These are phyloP conservation scores for Pseudogymnoascus sp. DNA, from an alignment of 2,329 filamentous ascomycete species.

Conservation along the genomic window DNA sequence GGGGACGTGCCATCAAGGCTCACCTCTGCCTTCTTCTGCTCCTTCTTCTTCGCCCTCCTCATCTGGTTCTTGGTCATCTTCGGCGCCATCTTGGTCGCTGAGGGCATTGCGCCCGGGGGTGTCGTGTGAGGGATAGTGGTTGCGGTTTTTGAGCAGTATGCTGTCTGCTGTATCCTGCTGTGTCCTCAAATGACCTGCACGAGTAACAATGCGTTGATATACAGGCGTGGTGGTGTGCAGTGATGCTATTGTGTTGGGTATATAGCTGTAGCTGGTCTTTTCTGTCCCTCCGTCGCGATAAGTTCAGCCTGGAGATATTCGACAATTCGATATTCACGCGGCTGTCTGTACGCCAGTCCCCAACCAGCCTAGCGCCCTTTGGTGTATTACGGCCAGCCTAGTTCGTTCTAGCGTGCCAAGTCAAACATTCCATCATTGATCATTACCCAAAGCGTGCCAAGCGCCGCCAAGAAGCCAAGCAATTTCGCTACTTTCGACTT, in stretches of 20 bases:
- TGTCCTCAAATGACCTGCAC: neutral
- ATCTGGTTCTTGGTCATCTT: conserved; percentile 85
- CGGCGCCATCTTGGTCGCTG: conserved; percentile 26
- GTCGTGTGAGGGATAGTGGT: neutral
- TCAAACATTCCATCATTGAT: conserved; percentile 5
- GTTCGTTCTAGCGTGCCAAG: conserved; percentile 6
- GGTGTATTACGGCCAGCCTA: neutral
- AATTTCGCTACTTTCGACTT: neutral
- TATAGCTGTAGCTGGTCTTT: neutral
- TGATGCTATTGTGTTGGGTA: neutral
- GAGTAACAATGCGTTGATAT: neutral
- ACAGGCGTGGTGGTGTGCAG: neutral
- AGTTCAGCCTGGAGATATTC: conserved; percentile 2
- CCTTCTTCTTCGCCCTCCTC: conserved; percentile 89
- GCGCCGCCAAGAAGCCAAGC: neutral
- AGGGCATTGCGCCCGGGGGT: conserved; percentile 19
- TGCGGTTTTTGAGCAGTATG: neutral
- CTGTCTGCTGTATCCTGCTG: neutral
- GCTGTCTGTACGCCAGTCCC: neutral
- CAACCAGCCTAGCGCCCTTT: neutral
- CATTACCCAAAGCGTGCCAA: neutral
- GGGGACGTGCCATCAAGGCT: conserved; percentile 14
- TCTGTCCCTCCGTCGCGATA: neutral
- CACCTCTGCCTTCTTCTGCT: conserved; percentile 65
- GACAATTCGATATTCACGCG: conserved; percentile 9